phyloP scores from a whole-genome alignment of 768 basidiomycete species.

The Pulveroboletus sp. region DNA sequence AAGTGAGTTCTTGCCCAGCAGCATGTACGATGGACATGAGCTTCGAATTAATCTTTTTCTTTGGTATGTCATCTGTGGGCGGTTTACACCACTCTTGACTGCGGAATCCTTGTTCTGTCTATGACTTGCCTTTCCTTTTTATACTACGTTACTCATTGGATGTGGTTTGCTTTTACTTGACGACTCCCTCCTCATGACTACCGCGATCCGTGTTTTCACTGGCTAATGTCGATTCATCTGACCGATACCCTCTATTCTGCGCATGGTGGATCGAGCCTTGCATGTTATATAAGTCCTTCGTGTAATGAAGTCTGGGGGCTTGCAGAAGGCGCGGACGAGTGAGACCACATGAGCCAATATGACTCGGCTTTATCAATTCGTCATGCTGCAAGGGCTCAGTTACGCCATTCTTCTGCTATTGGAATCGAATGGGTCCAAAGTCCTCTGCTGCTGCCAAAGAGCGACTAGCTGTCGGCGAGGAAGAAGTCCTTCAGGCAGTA shows the following conservation, averaged over 20 bases:
- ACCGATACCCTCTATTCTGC: slow-evolving; percentile 45
- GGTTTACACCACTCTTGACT: slow-evolving; percentile 34
- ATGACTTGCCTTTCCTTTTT: slow-evolving; percentile 30
- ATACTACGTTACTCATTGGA: slow-evolving; percentile 51
- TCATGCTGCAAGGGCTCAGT: not conserved
- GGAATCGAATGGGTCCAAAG: slow-evolving; percentile 60
- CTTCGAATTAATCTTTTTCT: slow-evolving; percentile 30
- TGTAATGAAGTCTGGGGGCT: slow-evolving; percentile 28
- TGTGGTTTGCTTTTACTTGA: slow-evolving; percentile 55
- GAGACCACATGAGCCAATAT: not conserved
- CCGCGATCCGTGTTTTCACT: slow-evolving; percentile 54
- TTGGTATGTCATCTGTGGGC: slow-evolving; percentile 36
- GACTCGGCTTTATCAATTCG: slow-evolving; percentile 19
- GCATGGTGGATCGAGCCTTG: slow-evolving; percentile 28
- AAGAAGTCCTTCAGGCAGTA: slow-evolving; percentile 89
- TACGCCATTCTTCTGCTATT: too few relatives aligned
- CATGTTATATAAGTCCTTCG: slow-evolving; percentile 31
- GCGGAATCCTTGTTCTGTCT: slow-evolving; percentile 31
- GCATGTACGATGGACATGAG: slow-evolving; percentile 44
- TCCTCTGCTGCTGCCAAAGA: slow-evolving; percentile 49
- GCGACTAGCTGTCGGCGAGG: slow-evolving; percentile 62
- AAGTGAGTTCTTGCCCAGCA: slow-evolving; percentile 30
- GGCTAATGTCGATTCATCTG: slow-evolving; percentile 67
- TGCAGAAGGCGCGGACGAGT: not conserved
- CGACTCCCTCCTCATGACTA: slow-evolving; percentile 59